Conservation (phyloP, 345 rosid species). For the Barbarea vulgaris region DNA sequence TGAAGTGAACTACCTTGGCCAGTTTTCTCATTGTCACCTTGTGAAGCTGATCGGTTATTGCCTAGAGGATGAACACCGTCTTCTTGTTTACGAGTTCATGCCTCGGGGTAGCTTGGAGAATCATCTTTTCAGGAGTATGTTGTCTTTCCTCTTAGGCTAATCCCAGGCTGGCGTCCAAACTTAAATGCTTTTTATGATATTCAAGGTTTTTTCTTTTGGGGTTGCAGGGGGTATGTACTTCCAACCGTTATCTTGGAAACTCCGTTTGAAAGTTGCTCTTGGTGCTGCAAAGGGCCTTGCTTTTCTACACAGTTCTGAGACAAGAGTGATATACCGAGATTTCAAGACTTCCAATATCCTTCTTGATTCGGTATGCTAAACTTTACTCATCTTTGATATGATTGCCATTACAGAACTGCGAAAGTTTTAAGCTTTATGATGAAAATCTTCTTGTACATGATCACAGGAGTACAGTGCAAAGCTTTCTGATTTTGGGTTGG, state of each 20-base stretch:
- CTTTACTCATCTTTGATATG: conserved; percentile 11
- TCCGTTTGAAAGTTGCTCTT: conserved; percentile 81
- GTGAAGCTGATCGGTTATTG: conserved; percentile 94
- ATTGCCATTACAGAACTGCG: background rate
- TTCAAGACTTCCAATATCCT: conserved; percentile 96
- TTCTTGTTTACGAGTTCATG: conserved; percentile 96
- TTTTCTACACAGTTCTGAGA: conserved; percentile 87
- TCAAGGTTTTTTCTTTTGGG: background rate
- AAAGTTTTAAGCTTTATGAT: conserved; percentile 11
- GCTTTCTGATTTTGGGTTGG: conserved; percentile 95
- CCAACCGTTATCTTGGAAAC: conserved; percentile 38
- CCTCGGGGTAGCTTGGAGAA: conserved; percentile 98
- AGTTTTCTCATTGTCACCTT: conserved; percentile 90
- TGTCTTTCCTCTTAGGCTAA: background rate
- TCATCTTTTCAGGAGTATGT: conserved; percentile 95
- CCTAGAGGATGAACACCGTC: conserved; percentile 88
- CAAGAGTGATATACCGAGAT: conserved; percentile 96
- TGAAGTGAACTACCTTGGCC: conserved; percentile 91
- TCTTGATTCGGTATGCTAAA: conserved; percentile 77
- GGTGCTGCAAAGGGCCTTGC: conserved; percentile 98
- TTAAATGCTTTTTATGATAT: conserved; percentile 11
- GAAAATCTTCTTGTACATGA: background rate
- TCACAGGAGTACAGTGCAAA: conserved; percentile 77
- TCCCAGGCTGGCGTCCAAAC: background rate
- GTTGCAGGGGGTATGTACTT: conserved; percentile 31